Evolutionary conservation across 768 basidiomycete species (phyloP).

Genomic region (Leccinum broughii): DNA sequence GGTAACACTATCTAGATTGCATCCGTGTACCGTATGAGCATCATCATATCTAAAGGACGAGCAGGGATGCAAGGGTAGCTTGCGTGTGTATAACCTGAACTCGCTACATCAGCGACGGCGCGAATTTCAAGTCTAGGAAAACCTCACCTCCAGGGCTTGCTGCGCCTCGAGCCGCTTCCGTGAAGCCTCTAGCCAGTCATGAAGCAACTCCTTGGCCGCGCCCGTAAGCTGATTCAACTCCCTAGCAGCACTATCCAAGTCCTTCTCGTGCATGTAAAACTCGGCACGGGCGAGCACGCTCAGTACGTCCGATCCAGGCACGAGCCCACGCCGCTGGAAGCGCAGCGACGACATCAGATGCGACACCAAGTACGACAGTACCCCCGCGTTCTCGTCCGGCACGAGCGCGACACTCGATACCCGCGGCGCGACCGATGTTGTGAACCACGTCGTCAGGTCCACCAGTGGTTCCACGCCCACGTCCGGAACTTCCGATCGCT

Average conservation of each 20-base stretch:
- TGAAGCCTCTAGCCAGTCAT: constrained; percentile 92
- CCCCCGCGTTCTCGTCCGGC: constrained; percentile 85
- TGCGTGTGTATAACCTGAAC: constrained; percentile 76
- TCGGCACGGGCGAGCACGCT: constrained; percentile 73
- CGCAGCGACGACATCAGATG: constrained; percentile 69
- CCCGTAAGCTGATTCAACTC: constrained; percentile 92
- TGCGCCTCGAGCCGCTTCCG: constrained; percentile 85
- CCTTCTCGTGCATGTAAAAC: constrained; percentile 87
- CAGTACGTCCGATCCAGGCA: constrained; percentile 70
- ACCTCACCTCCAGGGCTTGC: constrained; percentile 80
- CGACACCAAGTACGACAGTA: constrained; percentile 86
- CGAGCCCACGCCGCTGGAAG: constrained; percentile 77
- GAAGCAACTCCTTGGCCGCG: constrained; percentile 67
- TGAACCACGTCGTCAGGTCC: constrained; percentile 77
- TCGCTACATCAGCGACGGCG: constrained; percentile 14
- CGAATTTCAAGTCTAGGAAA: neutral
- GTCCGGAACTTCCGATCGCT: neutral
- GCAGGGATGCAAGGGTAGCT: constrained; percentile 78
- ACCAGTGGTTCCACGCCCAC: neutral
- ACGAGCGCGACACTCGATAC: constrained; percentile 90
- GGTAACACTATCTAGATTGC: constrained; percentile 23
- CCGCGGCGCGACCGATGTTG: constrained; percentile 75
- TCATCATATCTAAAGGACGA: constrained; percentile 59
- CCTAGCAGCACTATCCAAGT: constrained; percentile 77
- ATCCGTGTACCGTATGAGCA: constrained; percentile 7